A percentile compares a stretch with the other conserved stretches of the same genome.
Evolutionary conservation across 1,139 yeast genomes (phyloP).

Genomic region (Wickerhamomyces sp.): DNA sequence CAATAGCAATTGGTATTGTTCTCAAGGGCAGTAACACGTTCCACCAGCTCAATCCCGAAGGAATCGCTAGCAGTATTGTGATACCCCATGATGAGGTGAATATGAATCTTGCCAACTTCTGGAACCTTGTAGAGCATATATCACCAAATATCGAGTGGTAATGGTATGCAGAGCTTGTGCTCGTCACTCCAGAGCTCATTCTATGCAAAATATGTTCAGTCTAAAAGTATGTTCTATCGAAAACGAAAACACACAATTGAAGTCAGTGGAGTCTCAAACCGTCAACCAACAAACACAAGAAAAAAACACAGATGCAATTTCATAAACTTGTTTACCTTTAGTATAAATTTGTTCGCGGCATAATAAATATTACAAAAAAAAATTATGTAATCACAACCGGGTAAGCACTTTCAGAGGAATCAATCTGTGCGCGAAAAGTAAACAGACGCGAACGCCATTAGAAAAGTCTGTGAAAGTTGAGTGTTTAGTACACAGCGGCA

Average conservation of each 20-base stretch:
- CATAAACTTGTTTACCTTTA: slow-evolving; percentile 1
- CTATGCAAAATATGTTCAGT: too few species aligned
- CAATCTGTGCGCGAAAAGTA: neutral
- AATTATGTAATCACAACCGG: neutral
- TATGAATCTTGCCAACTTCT: slow-evolving; percentile 34
- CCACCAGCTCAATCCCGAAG: slow-evolving; percentile 25
- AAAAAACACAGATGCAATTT: too few species aligned
- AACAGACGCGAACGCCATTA: slow-evolving; percentile 1
- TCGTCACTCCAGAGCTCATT: slow-evolving; percentile 5
- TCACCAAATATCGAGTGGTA: slow-evolving; percentile 36
- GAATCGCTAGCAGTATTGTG: slow-evolving; percentile 26
- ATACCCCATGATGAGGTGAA: slow-evolving; percentile 29
- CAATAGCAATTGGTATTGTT: slow-evolving; percentile 20
- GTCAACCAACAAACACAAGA: too few species aligned
- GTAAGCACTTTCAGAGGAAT: neutral
- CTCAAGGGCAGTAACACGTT: slow-evolving; percentile 19
- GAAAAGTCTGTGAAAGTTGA: too few species aligned
- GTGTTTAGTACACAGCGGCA: neutral
- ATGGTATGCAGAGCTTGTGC: slow-evolving; percentile 22
- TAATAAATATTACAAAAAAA: neutral
- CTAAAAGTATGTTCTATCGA: too few species aligned
- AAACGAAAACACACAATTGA: too few species aligned
- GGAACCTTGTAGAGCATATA: slow-evolving; percentile 34
- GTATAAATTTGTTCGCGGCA: neutral
- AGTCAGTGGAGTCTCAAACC: too few species aligned